Evolutionary conservation across 768 basidiomycete genomes (phyloP).

Genomic region (Arthromyces matolae): DNA sequence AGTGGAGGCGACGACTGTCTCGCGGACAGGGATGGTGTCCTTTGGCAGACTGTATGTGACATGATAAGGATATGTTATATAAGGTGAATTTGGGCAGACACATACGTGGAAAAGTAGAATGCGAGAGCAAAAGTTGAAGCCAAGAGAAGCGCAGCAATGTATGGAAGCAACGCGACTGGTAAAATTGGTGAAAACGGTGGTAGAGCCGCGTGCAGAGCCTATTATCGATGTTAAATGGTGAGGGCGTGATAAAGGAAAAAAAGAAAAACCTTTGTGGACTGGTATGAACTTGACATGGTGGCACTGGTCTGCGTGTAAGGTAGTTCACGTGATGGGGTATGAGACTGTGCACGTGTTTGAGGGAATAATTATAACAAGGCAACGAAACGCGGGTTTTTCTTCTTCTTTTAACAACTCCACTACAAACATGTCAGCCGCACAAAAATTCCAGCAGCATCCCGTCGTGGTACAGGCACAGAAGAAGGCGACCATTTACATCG

Average conservation of each 20-base stretch:
- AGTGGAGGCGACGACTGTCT: constrained; percentile 63
- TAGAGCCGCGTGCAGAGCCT: constrained; percentile 61
- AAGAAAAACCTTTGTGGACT: constrained; percentile 45
- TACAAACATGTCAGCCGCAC: constrained; percentile 65
- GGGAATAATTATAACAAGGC: constrained; percentile 17
- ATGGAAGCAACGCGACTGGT: constrained; percentile 65
- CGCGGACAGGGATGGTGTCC: constrained; percentile 56
- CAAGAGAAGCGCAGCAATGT: constrained; percentile 71
- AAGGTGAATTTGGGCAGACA: constrained; percentile 14
- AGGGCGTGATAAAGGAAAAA: constrained; percentile 20
- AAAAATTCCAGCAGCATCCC: constrained; percentile 88
- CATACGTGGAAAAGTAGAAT: constrained; percentile 89
- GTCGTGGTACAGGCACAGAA: constrained; percentile 79
- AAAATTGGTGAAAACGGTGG: constrained; percentile 72
- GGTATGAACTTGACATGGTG: constrained; percentile 51
- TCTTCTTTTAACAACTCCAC: constrained; percentile 20
- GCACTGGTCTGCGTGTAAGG: constrained; percentile 22
- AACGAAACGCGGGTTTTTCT: constrained; percentile 18
- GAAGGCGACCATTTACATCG: constrained; percentile 77
- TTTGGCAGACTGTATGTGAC: constrained; percentile 63
- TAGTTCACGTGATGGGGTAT: constrained; percentile 14
- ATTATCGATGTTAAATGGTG: not conserved
- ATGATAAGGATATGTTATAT: not conserved
- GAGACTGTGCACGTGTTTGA: constrained; percentile 21
- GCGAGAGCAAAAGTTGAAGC: constrained; percentile 75